phyloP scores from a whole-genome alignment of 495 filamentous ascomycete genomes.

The Talaromyces proteolyticus region DNA sequence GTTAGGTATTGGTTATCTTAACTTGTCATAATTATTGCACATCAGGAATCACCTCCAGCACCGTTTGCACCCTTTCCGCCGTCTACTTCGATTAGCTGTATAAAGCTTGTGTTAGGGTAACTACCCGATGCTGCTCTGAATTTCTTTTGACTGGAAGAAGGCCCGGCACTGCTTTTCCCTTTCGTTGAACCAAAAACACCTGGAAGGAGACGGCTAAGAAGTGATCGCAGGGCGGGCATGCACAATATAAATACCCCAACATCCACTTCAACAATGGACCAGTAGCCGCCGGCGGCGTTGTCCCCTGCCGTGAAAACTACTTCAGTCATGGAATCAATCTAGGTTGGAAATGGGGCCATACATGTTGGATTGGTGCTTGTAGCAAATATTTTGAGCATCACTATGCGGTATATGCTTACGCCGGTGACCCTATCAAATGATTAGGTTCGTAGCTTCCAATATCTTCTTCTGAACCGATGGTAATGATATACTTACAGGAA shows the following conservation, averaged over 20 bases:
- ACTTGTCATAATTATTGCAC: too few relatives aligned
- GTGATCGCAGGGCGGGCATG: slow-evolving; percentile 29
- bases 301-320: slow-evolving; percentile 23
- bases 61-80: too few relatives aligned
- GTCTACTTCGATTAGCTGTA: too few relatives aligned
- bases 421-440: slow-evolving; percentile 29
- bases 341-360: too few relatives aligned
- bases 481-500: slow-evolving; percentile 26
- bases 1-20: too few relatives aligned
- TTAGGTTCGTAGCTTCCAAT: too few relatives aligned
- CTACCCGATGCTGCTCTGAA: too few relatives aligned
- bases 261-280: slow-evolving; percentile 40
- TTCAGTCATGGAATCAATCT: too few relatives aligned
- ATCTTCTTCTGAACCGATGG: too few relatives aligned
- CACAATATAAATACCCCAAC: slow-evolving; percentile 34
- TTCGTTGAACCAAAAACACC: slow-evolving; percentile 2
- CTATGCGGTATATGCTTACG: slow-evolving; percentile 36
- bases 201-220: slow-evolving; percentile 13
- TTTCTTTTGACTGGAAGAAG: too few relatives aligned
- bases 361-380: slow-evolving; percentile 32
- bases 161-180: not conserved
- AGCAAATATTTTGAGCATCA: slow-evolving; percentile 11
- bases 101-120: too few relatives aligned
- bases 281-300: slow-evolving; percentile 34
- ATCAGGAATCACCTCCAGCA: too few relatives aligned